phyloP scores from a whole-genome alignment of 169 alveolate species.

The Cryptosporidium meleagridis region DNA sequence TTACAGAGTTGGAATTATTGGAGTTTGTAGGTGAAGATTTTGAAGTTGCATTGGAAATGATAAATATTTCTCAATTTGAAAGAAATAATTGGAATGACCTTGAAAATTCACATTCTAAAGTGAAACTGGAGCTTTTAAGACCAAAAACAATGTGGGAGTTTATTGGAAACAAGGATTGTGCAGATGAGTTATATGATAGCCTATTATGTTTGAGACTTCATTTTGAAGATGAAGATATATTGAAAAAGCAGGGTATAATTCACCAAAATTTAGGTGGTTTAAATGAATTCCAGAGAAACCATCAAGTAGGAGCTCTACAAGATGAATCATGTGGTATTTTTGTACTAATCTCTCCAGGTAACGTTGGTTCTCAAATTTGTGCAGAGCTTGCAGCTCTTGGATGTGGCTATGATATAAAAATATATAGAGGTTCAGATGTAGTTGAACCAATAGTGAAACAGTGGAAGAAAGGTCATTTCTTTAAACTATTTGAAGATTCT shows the following conservation, averaged over 20 bases:
- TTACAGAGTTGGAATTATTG: conserved; percentile 48
- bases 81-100: neutral
- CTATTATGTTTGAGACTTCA: conserved; percentile 41
- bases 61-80: neutral
- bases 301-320: neutral
- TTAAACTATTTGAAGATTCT: conserved; percentile 11
- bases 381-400: conserved; percentile 59
- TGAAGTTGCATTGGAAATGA: conserved; percentile 7
- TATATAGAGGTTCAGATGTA: conserved; percentile 58
- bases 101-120: neutral
- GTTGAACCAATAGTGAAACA: conserved; percentile 67
- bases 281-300: neutral
- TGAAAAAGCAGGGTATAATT: conserved; percentile 3
- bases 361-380: conserved; percentile 48
- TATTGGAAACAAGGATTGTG: conserved; percentile 49
- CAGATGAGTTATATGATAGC: conserved; percentile 52
- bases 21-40: conserved; percentile 60
- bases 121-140: conserved; percentile 3
- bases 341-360: conserved; percentile 51
- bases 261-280: neutral
- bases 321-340: conserved; percentile 35
- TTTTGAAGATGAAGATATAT: conserved; percentile 1
- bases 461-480: conserved; percentile 72
- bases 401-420: conserved; percentile 54
- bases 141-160: conserved; percentile 65